Percentiles rank a stretch among this genome's conserved stretches.
phyloP scores from a whole-genome alignment of 2,329 filamentous ascomycete genomes.

The Ambrosiella cleistominuta region DNA sequence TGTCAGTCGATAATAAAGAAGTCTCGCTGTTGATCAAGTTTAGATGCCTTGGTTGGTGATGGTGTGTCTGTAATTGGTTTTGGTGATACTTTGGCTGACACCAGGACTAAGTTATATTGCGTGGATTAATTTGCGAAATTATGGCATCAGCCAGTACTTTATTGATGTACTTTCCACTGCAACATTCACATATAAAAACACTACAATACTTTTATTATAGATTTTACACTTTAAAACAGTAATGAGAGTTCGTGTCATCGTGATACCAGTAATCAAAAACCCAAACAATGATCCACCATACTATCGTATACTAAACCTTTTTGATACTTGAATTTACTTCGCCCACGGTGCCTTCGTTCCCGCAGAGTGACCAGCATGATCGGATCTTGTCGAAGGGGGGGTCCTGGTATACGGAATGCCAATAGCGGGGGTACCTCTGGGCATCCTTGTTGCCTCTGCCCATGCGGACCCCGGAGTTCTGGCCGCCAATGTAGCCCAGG shows the following conservation, averaged over 20 bases:
- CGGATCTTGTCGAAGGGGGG: constrained; percentile 1
- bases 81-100: too few species aligned
- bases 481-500: not conserved
- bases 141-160: too few species aligned
- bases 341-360: constrained; percentile 24
- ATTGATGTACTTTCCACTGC: too few species aligned
- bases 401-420: constrained; percentile 25
- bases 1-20: not conserved
- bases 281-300: too few species aligned
- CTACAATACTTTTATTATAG: too few species aligned
- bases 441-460: constrained; percentile 26
- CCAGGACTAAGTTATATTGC: too few species aligned
- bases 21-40: not conserved
- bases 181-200: too few species aligned
- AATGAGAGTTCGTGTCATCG: too few species aligned
- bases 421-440: constrained; percentile 17
- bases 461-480: constrained; percentile 19
- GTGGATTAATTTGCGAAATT: too few species aligned
- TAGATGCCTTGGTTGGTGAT: not conserved
- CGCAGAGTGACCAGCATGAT: not conserved
- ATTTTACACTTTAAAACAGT: too few species aligned
- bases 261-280: too few species aligned
- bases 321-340: constrained; percentile 16
- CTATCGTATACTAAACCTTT: not conserved
- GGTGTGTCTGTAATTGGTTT: not conserved